Percentiles rank a stretch among this genome's conserved stretches.
Evolutionary conservation across 331 rosid genomes (phyloP).

Genomic region (Quercus phellos): DNA sequence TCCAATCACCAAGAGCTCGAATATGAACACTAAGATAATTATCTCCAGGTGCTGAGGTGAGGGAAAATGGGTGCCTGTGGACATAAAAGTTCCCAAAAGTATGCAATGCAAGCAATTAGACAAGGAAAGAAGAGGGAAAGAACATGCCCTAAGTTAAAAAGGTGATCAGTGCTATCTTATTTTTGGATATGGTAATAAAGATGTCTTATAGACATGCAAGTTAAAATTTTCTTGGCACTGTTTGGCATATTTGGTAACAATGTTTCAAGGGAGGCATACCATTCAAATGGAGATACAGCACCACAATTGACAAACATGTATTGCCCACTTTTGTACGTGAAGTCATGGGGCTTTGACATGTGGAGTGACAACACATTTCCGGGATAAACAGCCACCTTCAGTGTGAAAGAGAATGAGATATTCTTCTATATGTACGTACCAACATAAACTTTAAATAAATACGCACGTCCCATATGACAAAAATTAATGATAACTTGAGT

Average conservation of each 20-base stretch:
- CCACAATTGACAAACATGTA: constrained; percentile 75
- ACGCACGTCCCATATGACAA: not conserved
- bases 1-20: constrained; percentile 71
- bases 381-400: constrained; percentile 64
- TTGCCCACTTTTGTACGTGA: constrained; percentile 75
- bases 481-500: constrained; percentile 2
- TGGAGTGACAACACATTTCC: constrained; percentile 62
- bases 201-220: not conserved
- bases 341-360: constrained; percentile 70
- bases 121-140: not conserved
- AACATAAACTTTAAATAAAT: not conserved
- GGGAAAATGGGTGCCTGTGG: constrained; percentile 81
- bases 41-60: constrained; percentile 82
- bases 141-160: not conserved
- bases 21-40: constrained; percentile 69
- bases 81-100: not conserved
- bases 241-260: not conserved
- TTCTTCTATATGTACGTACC: not conserved
- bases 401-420: constrained; percentile 15
- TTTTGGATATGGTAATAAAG: not conserved
- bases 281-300: constrained; percentile 71
- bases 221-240: not conserved
- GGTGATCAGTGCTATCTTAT: not conserved
- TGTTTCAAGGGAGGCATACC: constrained; percentile 44
- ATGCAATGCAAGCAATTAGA: not conserved